Percentiles rank a stretch among this genome's conserved stretches.
Conservation (phyloP, 2,329 filamentous ascomycete genomes). For the Didymellaceae sp. region DNA sequence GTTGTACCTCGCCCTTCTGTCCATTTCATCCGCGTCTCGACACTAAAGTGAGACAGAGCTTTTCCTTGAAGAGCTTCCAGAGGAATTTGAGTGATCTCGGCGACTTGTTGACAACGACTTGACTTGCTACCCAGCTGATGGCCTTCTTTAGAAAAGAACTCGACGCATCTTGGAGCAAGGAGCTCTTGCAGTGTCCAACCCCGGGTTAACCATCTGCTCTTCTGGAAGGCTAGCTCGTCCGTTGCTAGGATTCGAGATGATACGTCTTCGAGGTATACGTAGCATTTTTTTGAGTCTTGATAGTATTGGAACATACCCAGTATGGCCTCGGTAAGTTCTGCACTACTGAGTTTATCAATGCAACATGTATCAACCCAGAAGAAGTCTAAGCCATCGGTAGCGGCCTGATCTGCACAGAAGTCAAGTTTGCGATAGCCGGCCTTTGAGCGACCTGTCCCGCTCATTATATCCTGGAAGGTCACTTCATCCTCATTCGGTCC, state of each 20-base stretch:
- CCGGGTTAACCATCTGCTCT: conserved; percentile 18
- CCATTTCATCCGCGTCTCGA: conserved; percentile 17
- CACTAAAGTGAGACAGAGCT: background rate
- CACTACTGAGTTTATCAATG: conserved; percentile 7
- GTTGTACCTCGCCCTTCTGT: conserved; percentile 18
- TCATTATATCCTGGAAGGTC: background rate
- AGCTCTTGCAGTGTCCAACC: conserved; percentile 8
- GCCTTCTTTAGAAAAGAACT: conserved; percentile 17
- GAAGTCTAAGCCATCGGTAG: background rate
- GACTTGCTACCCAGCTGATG: conserved; percentile 9
- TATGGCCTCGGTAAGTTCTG: conserved; percentile 1
- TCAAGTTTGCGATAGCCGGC: conserved; percentile 2
- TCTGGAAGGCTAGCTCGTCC: conserved; percentile 5
- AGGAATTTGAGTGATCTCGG: conserved; percentile 9
- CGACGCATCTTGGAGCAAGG: conserved; percentile 9
- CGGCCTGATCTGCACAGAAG: conserved; percentile 4
- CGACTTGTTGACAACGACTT: background rate
- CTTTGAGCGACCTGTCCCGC: background rate
- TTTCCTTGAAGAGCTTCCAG: conserved; percentile 3
- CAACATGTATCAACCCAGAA: conserved; percentile 17
- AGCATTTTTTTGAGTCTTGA: conserved; percentile 5
- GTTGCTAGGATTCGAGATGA: background rate
- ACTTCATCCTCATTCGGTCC: background rate
- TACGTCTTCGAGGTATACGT: conserved; percentile 10
- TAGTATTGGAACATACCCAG: conserved; percentile 10